phyloP scores from a whole-genome alignment of 2,329 filamentous ascomycete species.

The Microcera coccophila region DNA sequence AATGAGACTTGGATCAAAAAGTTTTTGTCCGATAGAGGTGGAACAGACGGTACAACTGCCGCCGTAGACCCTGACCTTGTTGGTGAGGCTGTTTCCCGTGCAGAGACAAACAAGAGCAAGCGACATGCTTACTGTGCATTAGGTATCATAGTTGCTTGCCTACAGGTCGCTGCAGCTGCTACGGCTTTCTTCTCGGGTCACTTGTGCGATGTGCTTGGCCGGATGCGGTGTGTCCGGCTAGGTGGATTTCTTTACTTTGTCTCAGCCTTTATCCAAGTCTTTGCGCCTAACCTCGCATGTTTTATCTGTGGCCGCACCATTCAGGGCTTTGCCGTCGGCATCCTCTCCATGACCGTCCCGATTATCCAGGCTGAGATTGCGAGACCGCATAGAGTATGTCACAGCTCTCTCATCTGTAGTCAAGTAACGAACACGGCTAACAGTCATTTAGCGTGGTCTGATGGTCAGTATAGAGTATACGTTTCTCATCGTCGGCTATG shows the following conservation, averaged over 20 bases:
- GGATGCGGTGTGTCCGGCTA: conserved; percentile 11
- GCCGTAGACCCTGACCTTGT: too few species aligned
- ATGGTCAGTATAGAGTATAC: conserved; percentile 17
- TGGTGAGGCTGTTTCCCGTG: conserved; percentile 5
- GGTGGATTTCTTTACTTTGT: conserved; percentile 14
- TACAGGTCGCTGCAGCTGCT: conserved; percentile 11
- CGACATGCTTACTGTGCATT: conserved; percentile 8
- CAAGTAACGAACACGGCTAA: too few species aligned
- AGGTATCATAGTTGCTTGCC: conserved; percentile 11
- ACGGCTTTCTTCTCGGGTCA: conserved; percentile 8
- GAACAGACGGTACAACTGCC: too few species aligned
- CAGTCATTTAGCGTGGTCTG: too few species aligned
- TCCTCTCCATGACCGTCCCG: conserved; percentile 15
- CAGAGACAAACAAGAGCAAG: too few species aligned
- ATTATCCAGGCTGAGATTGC: conserved; percentile 17
- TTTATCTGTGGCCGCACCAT: conserved; percentile 10
- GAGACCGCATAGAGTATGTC: conserved; percentile 12
- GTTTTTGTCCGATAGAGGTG: conserved; percentile 12
- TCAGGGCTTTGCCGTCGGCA: conserved; percentile 12
- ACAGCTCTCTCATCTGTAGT: too few species aligned
- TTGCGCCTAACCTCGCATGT: conserved; percentile 10
- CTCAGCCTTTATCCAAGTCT: conserved; percentile 13
- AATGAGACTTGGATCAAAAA: conserved; percentile 11
- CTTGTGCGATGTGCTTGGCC: conserved; percentile 12
- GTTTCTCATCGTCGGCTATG: conserved; percentile 13